Base-by-base conservation (phyloP, 2,329 filamentous ascomycete species). In the Cladosporium sp. region DNA sequence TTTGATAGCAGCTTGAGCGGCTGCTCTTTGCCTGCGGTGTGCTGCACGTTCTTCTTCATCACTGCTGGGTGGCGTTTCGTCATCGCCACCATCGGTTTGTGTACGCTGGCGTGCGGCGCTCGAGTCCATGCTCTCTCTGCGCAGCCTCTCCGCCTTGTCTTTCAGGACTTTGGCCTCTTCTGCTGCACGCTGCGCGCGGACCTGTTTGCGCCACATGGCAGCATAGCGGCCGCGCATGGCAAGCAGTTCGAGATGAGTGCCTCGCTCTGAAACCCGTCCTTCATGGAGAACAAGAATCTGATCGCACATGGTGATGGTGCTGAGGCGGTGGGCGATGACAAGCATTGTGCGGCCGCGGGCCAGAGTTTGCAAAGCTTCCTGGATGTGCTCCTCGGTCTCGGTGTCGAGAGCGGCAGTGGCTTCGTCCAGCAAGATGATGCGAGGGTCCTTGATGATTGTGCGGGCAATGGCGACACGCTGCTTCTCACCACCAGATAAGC, bases 391-490 rank as follows among this genome's bases (percentile, higher is more conserved):
- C 73, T 97, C 92, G 0, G 92, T 97, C 65, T 94, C 90, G 0
- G 90, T 92, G 71, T 97, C 92, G 30, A 97, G 80, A 9, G 92
- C 92, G 36, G 92, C 93, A 1, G 92, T 97, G 12, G 92, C 92
- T 75, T 97, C 92, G 71, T 97, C 92, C 39, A 97, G 80, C 76
- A 97, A 88, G 70, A 96, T 96, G 69, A 97, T 92, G 54, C 88
- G 87, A 1, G 92, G 92, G 65, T 96, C 86, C 75, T 97, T 97
- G 65, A 97, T 81, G 63, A 97, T 94, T 0, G 92, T 96, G 56
- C 92, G 87, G 19, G 92, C 92, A 73, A 97, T 96, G 3, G 92
- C 92, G 50, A 97, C 90, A 54, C 92, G 87, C 73, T 97, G 92
- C 73, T 96, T 95, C 75, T 97, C 92, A 55, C 92, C 92, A 60